Base-by-base conservation (phyloP, 768 basidiomycete genomes). In the Tricholoma sp. region DNA sequence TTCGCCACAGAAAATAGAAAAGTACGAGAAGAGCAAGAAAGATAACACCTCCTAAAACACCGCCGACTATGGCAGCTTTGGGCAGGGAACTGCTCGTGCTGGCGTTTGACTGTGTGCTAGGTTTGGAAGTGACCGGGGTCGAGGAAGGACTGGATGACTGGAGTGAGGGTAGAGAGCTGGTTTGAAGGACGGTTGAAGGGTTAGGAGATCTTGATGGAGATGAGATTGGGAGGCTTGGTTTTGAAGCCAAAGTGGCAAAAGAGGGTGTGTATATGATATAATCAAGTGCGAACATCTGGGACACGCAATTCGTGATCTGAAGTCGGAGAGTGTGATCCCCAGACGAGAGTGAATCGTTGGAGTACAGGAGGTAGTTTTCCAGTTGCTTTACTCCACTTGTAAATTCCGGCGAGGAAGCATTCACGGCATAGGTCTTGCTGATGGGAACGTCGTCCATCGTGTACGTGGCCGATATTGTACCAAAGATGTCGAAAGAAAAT, bases 241-340 rank as follows among this genome's bases (percentile, higher is more conserved):
- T 57, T 8, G 21, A 47, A 3, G 57, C 57, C 19, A 58, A 50
- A 4, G 43, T 50, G 5, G 14, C 7, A 29, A 58, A 58, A 5
- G 57, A 54, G 2, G 57, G 57, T 24, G 52, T 39, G 39, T 58
- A 58, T 16, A 50, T 37, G n/a, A 58, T 22, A n/a, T 58, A 58
- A 54, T 58, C 57, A 22, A 58, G 43, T 1, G 14, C 32, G 11
- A 58, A 43, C 11, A 50, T 24, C 34, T 50, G 24, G 35, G n/a
- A 22, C 35, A 39, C 49, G 21, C 31, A 50, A 21, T 53, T 49
- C 11, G 35, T 54, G 14, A 58, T 22, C 32, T 58, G 31, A 16
- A 58, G 50, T 41, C 50, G 18, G 19, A 58, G 57, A 24, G 57
- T 54, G 18, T 58, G 57, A 7, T 34, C 19, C 37, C 57, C 52